Evolutionary conservation across 208 protist species (phyloP), one percentile per base, ranked within the genome.

Genomic region (Acanthamoeba royreba): DNA sequence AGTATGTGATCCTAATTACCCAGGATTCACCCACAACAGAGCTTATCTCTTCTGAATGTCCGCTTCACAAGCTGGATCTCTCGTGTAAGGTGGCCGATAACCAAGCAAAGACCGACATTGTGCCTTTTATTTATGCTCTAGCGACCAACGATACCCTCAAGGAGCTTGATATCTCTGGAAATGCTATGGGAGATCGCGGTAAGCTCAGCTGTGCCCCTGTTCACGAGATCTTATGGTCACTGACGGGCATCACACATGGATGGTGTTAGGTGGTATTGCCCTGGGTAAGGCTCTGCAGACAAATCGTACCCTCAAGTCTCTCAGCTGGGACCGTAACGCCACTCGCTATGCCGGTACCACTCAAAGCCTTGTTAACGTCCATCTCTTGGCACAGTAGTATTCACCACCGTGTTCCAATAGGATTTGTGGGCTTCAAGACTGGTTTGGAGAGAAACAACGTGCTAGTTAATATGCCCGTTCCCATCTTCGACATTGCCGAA

Each of bases 231-330:
- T n/a, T n/a, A n/a, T n/a, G n/a, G n/a, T n/a, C n/a, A n/a, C n/a
- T n/a, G n/a, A n/a, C n/a, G n/a, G n/a, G n/a, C n/a, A n/a, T n/a
- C n/a, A n/a, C n/a, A n/a, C n/a, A n/a, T n/a, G n/a, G n/a, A n/a
- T n/a, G n/a, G n/a, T n/a, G n/a, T n/a, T 42, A 92, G 58, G 63
- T n/a, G 92, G 95, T 1, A 93, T 92, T 53, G 95, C 94, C 15
- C 52, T 96, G 0, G 95, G 93, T 22, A 96, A 96, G 58, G 95
- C 93, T 4, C 33, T 96, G 4, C 95, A 96, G 77, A 95, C 87
- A 15, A 96, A 96, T 77, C 92, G 95, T 55, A 94, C 92, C 0
- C 49, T 96, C n/a, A 33, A 94, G 5, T 94, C 92, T 4, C 77
- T 96, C 19, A 46, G 46, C 40, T 96, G 95, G 95, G 94, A 95